These are phyloP conservation scores for Elaeis oleifera DNA, from an alignment of 202 grass and related monocot species.

Conservation along the genomic window DNA sequence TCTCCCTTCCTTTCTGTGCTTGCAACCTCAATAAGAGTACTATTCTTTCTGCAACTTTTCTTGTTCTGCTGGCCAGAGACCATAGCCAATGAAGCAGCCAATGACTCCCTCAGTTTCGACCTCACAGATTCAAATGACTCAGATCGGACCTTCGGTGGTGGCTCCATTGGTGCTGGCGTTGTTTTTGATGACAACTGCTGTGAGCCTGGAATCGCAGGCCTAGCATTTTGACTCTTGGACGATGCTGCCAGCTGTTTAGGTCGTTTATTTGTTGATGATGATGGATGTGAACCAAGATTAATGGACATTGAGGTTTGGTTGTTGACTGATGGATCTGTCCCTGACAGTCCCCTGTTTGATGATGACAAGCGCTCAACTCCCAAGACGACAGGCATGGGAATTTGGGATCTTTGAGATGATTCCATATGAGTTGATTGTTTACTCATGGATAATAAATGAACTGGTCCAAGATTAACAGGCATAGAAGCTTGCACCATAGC, in stretches of 20 bases:
- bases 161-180: constrained; percentile 30
- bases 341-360: constrained; percentile 22
- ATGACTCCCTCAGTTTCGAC: constrained; percentile 52
- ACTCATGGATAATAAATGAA: constrained; percentile 53
- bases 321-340: constrained; percentile 24
- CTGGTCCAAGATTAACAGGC: constrained; percentile 17
- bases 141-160: constrained; percentile 17
- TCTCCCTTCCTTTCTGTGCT: constrained; percentile 3
- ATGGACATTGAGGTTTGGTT: constrained; percentile 6
- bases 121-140: constrained; percentile 30
- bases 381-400: constrained; percentile 1
- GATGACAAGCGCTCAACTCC: constrained; percentile 9
- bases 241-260: constrained; percentile 11
- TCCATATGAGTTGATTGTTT: constrained; percentile 34
- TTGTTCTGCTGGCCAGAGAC: constrained; percentile 37
- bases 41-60: constrained; percentile 17
- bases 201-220: constrained; percentile 7
- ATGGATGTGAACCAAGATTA: constrained; percentile 28
- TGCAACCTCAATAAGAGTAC: background rate
- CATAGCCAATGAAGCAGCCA: constrained; percentile 36
- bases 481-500: constrained; percentile 10
- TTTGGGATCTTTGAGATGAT: background rate
- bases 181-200: constrained; percentile 18
- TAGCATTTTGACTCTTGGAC: constrained; percentile 31
- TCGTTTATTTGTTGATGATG: constrained; percentile 27